phyloP scores from a whole-genome alignment of 371 early-diverging fungal genomes.

The Rhizopus delemar region DNA sequence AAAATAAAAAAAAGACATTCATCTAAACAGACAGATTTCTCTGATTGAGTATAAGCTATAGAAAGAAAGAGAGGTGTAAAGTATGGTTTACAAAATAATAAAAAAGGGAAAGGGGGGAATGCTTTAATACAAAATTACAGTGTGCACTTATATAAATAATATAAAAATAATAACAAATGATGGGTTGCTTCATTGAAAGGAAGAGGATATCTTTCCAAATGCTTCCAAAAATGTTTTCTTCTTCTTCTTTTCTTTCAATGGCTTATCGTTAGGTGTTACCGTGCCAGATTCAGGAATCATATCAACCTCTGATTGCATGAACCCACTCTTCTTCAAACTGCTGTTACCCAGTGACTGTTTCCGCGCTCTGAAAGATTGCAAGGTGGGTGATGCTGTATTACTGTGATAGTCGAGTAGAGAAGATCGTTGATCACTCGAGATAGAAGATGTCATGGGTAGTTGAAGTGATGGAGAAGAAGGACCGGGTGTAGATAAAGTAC shows the following conservation, averaged over 20 bases:
- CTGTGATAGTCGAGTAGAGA: neutral
- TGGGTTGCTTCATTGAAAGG: conserved; percentile 11
- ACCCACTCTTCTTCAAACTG: too few relatives aligned
- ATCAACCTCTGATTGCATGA: neutral
- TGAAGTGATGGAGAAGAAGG: conserved; percentile 13
- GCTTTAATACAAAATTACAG: too few relatives aligned
- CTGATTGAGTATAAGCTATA: too few relatives aligned
- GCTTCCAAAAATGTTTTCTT: conserved; percentile 43
- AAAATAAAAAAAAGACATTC: too few relatives aligned
- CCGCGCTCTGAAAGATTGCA: conserved; percentile 14
- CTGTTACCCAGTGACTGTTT: conserved; percentile 15
- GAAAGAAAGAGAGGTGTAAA: too few relatives aligned
- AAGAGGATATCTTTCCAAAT: conserved; percentile 39
- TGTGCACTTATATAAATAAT: too few relatives aligned
- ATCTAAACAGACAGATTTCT: too few relatives aligned
- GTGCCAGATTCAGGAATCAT: neutral
- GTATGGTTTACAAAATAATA: too few relatives aligned
- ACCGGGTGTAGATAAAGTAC: conserved; percentile 25
- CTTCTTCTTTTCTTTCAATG: conserved; percentile 33
- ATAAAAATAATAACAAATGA: neutral
- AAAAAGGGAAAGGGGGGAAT: too few relatives aligned
- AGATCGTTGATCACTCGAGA: conserved; percentile 15
- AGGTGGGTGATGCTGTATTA: conserved; percentile 20
- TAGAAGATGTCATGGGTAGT: conserved; percentile 18
- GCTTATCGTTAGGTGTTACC: neutral